Percentiles rank a stretch among this genome's conserved stretches.
Conservation (phyloP, 805 yeast species). For the Grigorovia jiainica region DNA sequence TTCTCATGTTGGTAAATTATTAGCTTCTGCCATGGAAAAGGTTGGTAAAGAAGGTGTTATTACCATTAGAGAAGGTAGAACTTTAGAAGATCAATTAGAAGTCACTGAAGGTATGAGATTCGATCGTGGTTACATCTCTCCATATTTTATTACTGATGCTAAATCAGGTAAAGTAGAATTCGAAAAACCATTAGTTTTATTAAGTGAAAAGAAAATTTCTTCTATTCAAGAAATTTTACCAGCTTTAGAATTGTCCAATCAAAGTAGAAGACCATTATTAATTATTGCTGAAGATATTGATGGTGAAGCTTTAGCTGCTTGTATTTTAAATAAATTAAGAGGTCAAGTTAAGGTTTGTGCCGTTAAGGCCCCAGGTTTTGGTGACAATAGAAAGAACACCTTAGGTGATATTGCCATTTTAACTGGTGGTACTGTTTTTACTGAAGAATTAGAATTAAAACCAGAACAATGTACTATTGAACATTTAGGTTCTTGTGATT, state of each 20-base stretch:
- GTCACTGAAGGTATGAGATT: constrained; percentile 98
- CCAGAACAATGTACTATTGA: constrained; percentile 91
- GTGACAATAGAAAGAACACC: constrained; percentile 96
- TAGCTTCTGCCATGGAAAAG: constrained; percentile 95
- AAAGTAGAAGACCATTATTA: constrained; percentile 84
- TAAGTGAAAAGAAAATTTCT: constrained; percentile 88
- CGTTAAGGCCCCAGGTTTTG: constrained; percentile 98
- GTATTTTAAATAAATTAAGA: constrained; percentile 92
- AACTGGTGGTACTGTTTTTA: constrained; percentile 78
- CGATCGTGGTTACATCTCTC: constrained; percentile 94
- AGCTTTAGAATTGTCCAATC: constrained; percentile 85
- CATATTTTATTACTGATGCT: constrained; percentile 91
- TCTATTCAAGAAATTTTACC: constrained; percentile 88
- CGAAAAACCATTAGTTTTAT: constrained; percentile 80
- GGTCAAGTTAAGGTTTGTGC: constrained; percentile 97
- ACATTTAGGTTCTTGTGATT: constrained; percentile 82
- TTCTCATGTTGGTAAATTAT: constrained; percentile 76
- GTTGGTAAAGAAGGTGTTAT: constrained; percentile 99
- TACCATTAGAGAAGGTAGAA: constrained; percentile 95
- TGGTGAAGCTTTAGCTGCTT: constrained; percentile 97
- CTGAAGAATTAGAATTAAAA: constrained; percentile 91
- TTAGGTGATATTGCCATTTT: constrained; percentile 91
- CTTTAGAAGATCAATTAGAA: constrained; percentile 91
- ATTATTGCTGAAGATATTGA: constrained; percentile 93
- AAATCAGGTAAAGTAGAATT: constrained; percentile 90